phyloP scores from a whole-genome alignment of 352 stramenopile genomes.

The Elongisporangium senticosum region DNA sequence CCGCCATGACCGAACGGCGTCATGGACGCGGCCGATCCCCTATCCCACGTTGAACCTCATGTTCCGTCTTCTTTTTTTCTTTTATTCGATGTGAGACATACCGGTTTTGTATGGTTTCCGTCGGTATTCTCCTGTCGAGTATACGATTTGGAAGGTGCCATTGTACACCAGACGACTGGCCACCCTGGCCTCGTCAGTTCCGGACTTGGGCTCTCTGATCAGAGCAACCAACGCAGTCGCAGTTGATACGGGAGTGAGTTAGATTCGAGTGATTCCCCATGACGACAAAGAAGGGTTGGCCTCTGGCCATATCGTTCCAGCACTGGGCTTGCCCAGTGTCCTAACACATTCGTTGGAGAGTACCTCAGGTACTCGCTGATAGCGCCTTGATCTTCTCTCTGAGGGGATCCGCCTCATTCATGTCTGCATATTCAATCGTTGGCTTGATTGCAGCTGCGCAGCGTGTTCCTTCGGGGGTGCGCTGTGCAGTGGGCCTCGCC shows the following conservation, averaged over 20 bases:
- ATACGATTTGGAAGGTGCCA: not conserved
- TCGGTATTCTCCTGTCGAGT: not conserved
- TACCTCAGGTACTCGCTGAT: constrained; percentile 70
- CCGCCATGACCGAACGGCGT: not conserved
- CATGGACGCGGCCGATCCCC: not conserved
- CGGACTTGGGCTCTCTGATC: not conserved
- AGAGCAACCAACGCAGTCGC: not conserved
- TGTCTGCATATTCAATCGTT: constrained; percentile 12
- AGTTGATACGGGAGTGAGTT: constrained; percentile 2
- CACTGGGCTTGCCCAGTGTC: constrained; percentile 29
- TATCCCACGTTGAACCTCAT: not conserved
- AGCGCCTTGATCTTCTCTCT: constrained; percentile 68
- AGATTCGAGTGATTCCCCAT: constrained; percentile 22
- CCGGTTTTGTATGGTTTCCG: not conserved
- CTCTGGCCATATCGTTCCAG: constrained; percentile 38
- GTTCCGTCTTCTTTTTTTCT: not conserved
- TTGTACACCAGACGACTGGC: not conserved
- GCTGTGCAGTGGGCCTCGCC: constrained; percentile 36
- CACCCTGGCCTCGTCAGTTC: constrained; percentile 13
- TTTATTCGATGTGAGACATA: not conserved
- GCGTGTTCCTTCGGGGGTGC: constrained; percentile 13
- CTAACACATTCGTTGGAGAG: constrained; percentile 36
- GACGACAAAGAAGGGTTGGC: constrained; percentile 23
- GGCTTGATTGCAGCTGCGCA: constrained; percentile 1
- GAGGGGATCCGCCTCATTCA: constrained; percentile 29